Evolutionary conservation across 352 stramenopile species (phyloP), one percentile per base, ranked within the genome.

Genomic region (Elongisporangium undulatum): DNA sequence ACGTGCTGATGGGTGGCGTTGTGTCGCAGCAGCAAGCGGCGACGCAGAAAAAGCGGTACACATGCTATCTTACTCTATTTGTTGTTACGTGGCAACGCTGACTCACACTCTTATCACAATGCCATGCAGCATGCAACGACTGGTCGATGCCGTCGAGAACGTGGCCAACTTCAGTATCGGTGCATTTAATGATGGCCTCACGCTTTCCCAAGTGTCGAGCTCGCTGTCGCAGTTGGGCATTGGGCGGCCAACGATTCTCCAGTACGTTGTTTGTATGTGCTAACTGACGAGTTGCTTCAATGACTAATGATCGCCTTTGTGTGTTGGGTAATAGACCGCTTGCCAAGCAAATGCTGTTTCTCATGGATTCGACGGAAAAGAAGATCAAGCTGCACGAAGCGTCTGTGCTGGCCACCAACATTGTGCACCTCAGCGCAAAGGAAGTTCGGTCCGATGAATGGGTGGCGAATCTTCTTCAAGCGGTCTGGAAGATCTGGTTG

Each of bases 111-210:
- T 34, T 7, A 7, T 34, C 24, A 3, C 24, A 34, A 34, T 34
- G 24, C 8, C 29, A 41, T 15, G 29, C 29, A 41, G 29, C 2
- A 41, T 41, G 29, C 29, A 41, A 41, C 8, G 9, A 41, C 59
- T 92, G 22, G 74, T 92, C 29, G 67, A 89, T 61, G 66, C 75
- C 22, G 71, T 78, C 8, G 82, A 92, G 61, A 81, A 74, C 6
- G 58, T 90, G 15, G 70, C 89, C 39, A 88, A 87, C 53, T 92
- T 92, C 63, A 74, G 75, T 23, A 78, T 85, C 58, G 56, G 62
- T n/a, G 68, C 68, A 0, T 71, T 91, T 39, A 72, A 82, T 66
- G 74, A 63, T 7, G 72, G 74, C 26, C 67, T 62, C 49, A 61
- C 65, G 17, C 56, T 91, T 6, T 77, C 64, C 17, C 76, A 69